Conservation (phyloP, 495 filamentous ascomycete genomes). For the Neurospora terricola region DNA sequence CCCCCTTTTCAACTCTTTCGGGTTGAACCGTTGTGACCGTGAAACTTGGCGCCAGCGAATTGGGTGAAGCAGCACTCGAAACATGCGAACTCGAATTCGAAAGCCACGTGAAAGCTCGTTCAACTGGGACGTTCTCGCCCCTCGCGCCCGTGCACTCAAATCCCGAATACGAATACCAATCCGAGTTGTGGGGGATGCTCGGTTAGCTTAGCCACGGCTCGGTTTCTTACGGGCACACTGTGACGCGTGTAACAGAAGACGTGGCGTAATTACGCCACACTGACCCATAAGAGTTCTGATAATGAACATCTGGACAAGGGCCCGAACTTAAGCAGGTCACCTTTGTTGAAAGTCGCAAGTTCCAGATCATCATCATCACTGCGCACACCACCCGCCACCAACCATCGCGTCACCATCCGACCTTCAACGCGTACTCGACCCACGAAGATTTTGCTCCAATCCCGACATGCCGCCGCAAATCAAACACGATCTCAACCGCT, state of each 20-base stretch:
- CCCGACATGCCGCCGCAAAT: conserved; percentile 49
- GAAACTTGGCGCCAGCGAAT: background rate
- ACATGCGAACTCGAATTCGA: conserved; percentile 4
- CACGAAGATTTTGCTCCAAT: background rate
- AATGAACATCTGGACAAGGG: background rate
- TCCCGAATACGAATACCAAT: conserved; percentile 6
- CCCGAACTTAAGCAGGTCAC: background rate
- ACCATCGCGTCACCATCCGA: background rate
- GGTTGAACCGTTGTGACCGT: background rate
- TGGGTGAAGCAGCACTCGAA: background rate
- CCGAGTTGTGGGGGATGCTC: background rate
- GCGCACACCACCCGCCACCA: background rate
- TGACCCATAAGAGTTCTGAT: conserved; percentile 4
- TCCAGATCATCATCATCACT: background rate
- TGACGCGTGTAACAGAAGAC: background rate
- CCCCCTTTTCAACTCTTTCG: background rate
- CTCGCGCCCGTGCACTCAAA: background rate
- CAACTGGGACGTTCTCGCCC: background rate
- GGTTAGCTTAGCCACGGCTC: background rate
- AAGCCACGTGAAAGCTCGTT: background rate
- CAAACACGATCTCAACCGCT: conserved; percentile 94
- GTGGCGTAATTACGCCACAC: background rate
- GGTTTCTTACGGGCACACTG: background rate
- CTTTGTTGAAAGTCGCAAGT: background rate
- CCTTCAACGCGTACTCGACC: background rate